These are phyloP conservation scores for Corchorus olitorius DNA, from an alignment of 345 rosid species.

Conservation along the genomic window DNA sequence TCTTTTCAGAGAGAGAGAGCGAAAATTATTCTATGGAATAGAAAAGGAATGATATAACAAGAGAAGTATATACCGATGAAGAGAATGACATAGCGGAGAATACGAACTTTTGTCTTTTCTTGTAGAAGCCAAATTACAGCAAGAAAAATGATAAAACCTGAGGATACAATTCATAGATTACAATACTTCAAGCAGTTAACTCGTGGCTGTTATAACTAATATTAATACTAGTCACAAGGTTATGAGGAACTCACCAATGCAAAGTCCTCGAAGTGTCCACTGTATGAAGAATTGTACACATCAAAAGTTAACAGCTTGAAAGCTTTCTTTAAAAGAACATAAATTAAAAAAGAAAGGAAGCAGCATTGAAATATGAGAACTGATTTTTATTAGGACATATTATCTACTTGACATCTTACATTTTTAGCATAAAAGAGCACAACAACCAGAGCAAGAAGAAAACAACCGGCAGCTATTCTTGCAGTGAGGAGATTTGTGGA, in stretches of 20 bases:
- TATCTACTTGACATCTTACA: conserved; percentile 46
- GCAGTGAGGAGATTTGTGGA: conserved; percentile 85
- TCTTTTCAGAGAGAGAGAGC: conserved; percentile 9
- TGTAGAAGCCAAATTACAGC: conserved; percentile 86
- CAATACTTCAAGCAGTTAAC: conserved; percentile 9
- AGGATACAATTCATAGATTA: conserved; percentile 8
- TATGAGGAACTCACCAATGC: conserved; percentile 60
- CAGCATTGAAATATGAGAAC: neutral
- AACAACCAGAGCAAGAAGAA: conserved; percentile 70
- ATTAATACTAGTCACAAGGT: conserved; percentile 2
- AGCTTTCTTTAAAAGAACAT: conserved; percentile 11
- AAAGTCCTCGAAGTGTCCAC: conserved; percentile 98
- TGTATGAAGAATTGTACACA: conserved; percentile 34
- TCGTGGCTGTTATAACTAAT: neutral
- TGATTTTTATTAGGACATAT: conserved; percentile 2
- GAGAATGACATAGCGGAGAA: conserved; percentile 90
- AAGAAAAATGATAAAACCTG: conserved; percentile 89
- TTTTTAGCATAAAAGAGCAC: conserved; percentile 90
- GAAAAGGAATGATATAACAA: neutral
- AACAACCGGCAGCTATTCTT: conserved; percentile 91
- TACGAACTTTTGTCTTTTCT: conserved; percentile 71
- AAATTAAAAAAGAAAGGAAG: neutral
- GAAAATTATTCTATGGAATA: neutral
- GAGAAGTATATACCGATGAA: conserved; percentile 69
- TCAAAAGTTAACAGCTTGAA: conserved; percentile 18